Evolutionary conservation across 176 grass and related monocot genomes (phyloP), one percentile per base, ranked within the genome.

Genomic region (Typha latifolia): DNA sequence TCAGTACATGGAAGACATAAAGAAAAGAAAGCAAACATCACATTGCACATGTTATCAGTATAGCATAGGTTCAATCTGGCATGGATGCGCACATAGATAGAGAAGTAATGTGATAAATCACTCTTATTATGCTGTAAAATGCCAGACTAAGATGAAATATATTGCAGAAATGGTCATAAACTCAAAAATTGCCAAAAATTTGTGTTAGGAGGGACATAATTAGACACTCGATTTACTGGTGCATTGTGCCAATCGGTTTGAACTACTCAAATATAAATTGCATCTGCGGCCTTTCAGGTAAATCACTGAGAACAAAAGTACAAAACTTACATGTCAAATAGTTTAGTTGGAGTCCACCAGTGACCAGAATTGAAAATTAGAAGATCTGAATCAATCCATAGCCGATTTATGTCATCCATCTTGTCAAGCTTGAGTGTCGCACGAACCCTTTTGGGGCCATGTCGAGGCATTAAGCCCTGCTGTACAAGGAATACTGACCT

Each of bases 301-400:
- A 66, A 48, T 26, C 61, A 24, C 18, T 16, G 68, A 48, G 12
- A 73, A 76, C 16, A 76, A 5, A 51, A 51, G 14, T 1, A 74
- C 62, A 81, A 21, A 66, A 87, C 89, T 99, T 85, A 99, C 94
- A 99, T 82, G 62, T 99, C 94, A 82, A 93, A 99, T 55, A 99
- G 76, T 81, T 99, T 99, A 79, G 83, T 93, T 37, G 89, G 83
- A 37, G 86, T 99, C 94, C 94, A 99, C 94, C 94, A 99, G 71
- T 99, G 94, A 15, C 94, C 94, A 43, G 89, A 99, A 20, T 99
- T 99, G 77, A 99, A 99, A 68, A 99, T 86, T 48, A 99, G 86
- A 59, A 93, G 71, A 79, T 99, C 86, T 0, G 86, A 79, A 12
- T 85, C 78, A 19, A 29, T 66, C 94, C 94, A 99, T 61, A 87